Evolutionary conservation across 1,139 yeast species (phyloP).

Genomic region (Yamadazyma triangularis): DNA sequence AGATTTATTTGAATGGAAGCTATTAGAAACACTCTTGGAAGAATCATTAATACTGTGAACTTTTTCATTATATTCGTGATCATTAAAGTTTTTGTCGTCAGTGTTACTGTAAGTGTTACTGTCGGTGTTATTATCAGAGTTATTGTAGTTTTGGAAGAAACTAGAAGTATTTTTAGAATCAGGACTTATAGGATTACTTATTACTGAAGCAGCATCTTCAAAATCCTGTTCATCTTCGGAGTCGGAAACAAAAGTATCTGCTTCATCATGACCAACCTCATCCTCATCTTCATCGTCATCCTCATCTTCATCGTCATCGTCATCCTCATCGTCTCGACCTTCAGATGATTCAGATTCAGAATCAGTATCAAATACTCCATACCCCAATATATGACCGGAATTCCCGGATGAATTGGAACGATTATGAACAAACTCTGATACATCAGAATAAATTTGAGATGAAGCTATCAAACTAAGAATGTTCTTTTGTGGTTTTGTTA

Average conservation of each 20-base stretch:
- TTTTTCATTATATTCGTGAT: too few relatives aligned
- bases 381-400: slow-evolving; percentile 4
- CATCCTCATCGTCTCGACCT: slow-evolving; percentile 4
- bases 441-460: slow-evolving; percentile 12
- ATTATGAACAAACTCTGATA: slow-evolving; percentile 8
- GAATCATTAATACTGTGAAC: not conserved
- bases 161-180: too few relatives aligned
- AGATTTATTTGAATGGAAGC: slow-evolving; percentile 1
- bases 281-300: slow-evolving; percentile 1
- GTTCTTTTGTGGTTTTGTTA: slow-evolving; percentile 8
- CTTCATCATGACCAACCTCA: not conserved
- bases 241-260: not conserved
- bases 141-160: too few relatives aligned
- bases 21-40: not conserved
- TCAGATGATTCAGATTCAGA: too few relatives aligned
- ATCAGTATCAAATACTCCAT: slow-evolving; percentile 6
- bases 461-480: slow-evolving; percentile 8
- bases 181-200: too few relatives aligned
- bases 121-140: not conserved
- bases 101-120: not conserved
- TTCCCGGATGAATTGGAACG: slow-evolving; percentile 2
- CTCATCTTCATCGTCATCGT: slow-evolving; percentile 4
- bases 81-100: too few relatives aligned
- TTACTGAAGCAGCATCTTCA: not conserved
- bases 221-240: not conserved